Evolutionary conservation across 441 rosid genomes (phyloP).

Genomic region (Adansonia madagascariensis): DNA sequence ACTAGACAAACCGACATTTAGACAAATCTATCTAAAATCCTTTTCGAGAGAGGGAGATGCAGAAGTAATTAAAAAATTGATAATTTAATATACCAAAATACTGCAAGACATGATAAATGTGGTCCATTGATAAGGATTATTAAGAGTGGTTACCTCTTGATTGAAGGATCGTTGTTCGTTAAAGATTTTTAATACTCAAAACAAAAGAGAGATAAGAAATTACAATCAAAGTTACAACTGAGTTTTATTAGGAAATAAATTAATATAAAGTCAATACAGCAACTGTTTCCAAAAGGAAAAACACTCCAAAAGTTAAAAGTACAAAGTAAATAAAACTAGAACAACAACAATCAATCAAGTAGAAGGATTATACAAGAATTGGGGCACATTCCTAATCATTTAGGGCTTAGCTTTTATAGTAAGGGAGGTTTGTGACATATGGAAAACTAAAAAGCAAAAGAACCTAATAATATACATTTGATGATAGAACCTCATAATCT

Average conservation of each 20-base stretch:
- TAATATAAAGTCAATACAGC: neutral
- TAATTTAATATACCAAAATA: too few relatives aligned
- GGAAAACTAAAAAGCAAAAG: neutral
- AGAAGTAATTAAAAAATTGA: too few relatives aligned
- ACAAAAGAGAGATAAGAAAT: neutral
- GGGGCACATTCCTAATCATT: neutral
- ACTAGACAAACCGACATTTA: too few relatives aligned
- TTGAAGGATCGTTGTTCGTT: neutral
- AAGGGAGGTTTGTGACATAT: neutral
- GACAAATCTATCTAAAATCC: too few relatives aligned
- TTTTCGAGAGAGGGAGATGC: too few relatives aligned
- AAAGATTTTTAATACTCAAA: neutral
- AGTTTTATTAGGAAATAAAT: neutral
- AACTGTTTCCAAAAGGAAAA: neutral
- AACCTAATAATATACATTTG: slow-evolving; percentile 11
- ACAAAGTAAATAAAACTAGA: neutral
- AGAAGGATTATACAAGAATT: slow-evolving; percentile 4
- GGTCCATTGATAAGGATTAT: too few relatives aligned
- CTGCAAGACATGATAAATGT: too few relatives aligned
- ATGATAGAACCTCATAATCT: neutral
- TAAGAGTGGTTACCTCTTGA: too few relatives aligned
- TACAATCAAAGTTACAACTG: neutral
- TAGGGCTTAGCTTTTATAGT: neutral
- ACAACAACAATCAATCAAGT: neutral
- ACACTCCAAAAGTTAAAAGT: neutral